Conservation (phyloP, 805 yeast genomes). For the Saccharomycopsis lassenensis region DNA sequence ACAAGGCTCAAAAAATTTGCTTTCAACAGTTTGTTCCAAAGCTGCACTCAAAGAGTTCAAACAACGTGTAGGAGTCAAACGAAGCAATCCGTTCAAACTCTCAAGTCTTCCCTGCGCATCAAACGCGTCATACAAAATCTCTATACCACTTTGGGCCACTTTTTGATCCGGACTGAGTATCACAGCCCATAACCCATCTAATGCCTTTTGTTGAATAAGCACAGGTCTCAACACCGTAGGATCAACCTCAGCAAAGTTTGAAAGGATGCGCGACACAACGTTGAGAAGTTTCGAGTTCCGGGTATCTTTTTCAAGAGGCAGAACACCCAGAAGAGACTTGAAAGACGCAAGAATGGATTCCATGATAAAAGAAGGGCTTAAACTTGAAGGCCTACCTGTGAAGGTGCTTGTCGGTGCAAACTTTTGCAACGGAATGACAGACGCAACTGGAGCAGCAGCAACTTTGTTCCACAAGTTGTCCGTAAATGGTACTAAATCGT, state of each 20-base stretch:
- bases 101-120: conserved; percentile 75
- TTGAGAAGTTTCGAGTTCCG: conserved; percentile 20
- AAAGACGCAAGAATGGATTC: conserved; percentile 22
- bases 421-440: too few relatives aligned
- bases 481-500: conserved; percentile 24
- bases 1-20: conserved; percentile 56
- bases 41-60: conserved; percentile 39
- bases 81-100: conserved; percentile 49
- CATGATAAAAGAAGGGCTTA: too few relatives aligned
- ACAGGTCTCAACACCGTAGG: conserved; percentile 28
- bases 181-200: conserved; percentile 65
- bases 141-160: conserved; percentile 58
- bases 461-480: conserved; percentile 23
- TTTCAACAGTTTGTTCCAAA: conserved; percentile 32
- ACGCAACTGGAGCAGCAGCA: too few relatives aligned
- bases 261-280: too few relatives aligned
- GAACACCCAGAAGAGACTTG: conserved; percentile 24
- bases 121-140: conserved; percentile 61
- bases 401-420: too few relatives aligned
- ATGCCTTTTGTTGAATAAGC: conserved; percentile 32
- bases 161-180: conserved; percentile 49
- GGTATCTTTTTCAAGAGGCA: conserved; percentile 18
- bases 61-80: conserved; percentile 32
- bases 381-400: too few relatives aligned
- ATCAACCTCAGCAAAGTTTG: conserved; percentile 31